Base-by-base conservation (phyloP, 2,329 filamentous ascomycete species). In the Myriosclerotinia curreyana region DNA sequence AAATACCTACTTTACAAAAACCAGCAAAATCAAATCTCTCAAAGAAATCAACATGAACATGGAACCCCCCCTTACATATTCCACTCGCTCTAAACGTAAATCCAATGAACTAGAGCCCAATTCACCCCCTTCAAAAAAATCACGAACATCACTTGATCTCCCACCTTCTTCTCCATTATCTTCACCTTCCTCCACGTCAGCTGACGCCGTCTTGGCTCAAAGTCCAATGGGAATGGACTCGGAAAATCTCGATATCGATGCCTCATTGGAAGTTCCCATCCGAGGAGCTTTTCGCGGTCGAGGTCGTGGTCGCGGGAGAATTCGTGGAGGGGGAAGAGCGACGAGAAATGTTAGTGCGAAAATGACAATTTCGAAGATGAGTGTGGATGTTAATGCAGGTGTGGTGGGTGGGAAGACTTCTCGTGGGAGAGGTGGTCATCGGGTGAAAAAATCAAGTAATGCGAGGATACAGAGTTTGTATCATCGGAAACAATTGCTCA, bases 381-480 rank as follows among this genome's bases (percentile, higher is more conserved):
- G 42, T 34, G 28, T 36, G 31, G 54, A 52, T 8, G 8, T 44
- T 12, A 56, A 60, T 20, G 65, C 50, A 1, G 36, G 54, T 53
- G 48, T 52, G 25, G 53, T 64, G 34, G 65, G 66, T 54, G 66
- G 66, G 11, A 65, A 66, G 58, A 42, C 65, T 17, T 60, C 54
- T 36, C 65, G 69, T n/a, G 69, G 68, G 8, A 62, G 67, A 46
- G 71, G 70, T 58, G 69, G 69, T 42, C 68, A 69, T 60, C 68
- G 72, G 14, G 69, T 71, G 48, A 72, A 72, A 64, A 73, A 70
- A 48, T 67, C 66, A 11, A 66, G 66, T 48, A 69, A 73, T 55
- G 68, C 71, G 25, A 60, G 68, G 31, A 71, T 74, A 40, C 72
- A 73, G 51, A 69, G 68, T 25, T 55, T 71, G 9, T 72, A 73